phyloP scores from a whole-genome alignment of 2,329 filamentous ascomycete genomes.

The Diatrype stigma region DNA sequence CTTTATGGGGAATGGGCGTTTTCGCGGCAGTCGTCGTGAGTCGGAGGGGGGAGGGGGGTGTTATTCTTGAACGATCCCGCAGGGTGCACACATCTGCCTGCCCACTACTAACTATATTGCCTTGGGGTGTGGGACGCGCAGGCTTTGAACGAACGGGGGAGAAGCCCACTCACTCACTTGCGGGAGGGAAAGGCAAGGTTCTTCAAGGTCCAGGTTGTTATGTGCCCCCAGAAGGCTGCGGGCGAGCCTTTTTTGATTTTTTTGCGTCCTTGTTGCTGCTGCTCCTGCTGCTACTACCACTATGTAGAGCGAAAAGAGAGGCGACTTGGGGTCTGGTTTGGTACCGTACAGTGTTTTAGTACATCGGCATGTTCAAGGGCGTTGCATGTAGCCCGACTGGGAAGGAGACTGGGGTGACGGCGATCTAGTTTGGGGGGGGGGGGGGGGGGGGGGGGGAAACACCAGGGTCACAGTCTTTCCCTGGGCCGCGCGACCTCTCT shows the following conservation, averaged over 20 bases:
- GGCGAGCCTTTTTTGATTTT: neutral
- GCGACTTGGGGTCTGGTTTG: slow-evolving; percentile 26
- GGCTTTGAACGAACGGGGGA: slow-evolving; percentile 2
- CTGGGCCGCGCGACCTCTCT: neutral
- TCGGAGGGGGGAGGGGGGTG: slow-evolving; percentile 20
- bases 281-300: too few relatives aligned
- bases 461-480: neutral
- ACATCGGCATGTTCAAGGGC: slow-evolving; percentile 25
- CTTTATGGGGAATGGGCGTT: slow-evolving; percentile 29
- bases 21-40: slow-evolving; percentile 29
- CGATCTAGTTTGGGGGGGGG: slow-evolving; percentile 28
- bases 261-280: too few relatives aligned
- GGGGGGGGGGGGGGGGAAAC: too few relatives aligned
- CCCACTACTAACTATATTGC: slow-evolving; percentile 14
- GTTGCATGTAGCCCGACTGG: slow-evolving; percentile 29
- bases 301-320: slow-evolving; percentile 17
- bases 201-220: neutral
- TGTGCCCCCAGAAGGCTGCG: neutral
- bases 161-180: neutral
- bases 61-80: slow-evolving; percentile 24
- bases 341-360: slow-evolving; percentile 30
- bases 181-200: slow-evolving; percentile 20
- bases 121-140: slow-evolving; percentile 24
- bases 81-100: slow-evolving; percentile 19
- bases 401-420: slow-evolving; percentile 29